Percentiles rank a stretch among this genome's conserved stretches.
Conservation (phyloP, 257 asterid species). For the Linderniella brevidens region DNA sequence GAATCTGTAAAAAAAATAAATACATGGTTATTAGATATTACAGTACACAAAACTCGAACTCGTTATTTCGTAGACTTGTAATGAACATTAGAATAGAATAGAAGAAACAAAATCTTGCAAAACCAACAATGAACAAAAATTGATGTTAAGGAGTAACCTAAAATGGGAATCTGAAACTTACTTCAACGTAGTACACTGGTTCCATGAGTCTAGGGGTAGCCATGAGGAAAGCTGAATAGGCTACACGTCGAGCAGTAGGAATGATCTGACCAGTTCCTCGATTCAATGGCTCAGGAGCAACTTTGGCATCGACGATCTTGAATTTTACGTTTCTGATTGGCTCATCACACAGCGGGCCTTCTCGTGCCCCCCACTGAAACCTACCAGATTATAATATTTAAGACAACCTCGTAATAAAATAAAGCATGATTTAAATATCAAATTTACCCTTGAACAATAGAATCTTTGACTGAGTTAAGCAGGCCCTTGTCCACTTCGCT, state of each 20-base stretch:
- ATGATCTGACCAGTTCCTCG: conserved; percentile 98
- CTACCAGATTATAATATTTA: conserved; percentile 26
- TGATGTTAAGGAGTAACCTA: background rate
- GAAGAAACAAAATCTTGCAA: background rate
- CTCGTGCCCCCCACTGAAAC: conserved; percentile 99
- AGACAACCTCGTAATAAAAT: conserved; percentile 2
- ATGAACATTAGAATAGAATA: too few species aligned
- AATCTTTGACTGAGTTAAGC: conserved; percentile 79
- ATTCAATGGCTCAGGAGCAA: conserved; percentile 90
- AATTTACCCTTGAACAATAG: conserved; percentile 88
- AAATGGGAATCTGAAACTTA: conserved; percentile 12
- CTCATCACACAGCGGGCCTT: conserved; percentile 97
- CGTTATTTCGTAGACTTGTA: too few species aligned
- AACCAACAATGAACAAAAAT: background rate
- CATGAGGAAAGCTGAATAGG: conserved; percentile 94
- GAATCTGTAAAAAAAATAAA: conserved; percentile 43
- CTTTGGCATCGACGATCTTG: conserved; percentile 88
- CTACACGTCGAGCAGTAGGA: conserved; percentile 98
- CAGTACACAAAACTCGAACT: too few species aligned
- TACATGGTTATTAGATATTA: background rate
- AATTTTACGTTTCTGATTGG: conserved; percentile 95
- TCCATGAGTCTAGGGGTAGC: conserved; percentile 96
- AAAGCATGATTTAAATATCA: conserved; percentile 3
- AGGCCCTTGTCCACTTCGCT: conserved; percentile 90
- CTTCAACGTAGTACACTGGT: conserved; percentile 92